Evolutionary conservation across 2,329 filamentous ascomycete genomes (phyloP).

Genomic region (Talaromyces sp.): DNA sequence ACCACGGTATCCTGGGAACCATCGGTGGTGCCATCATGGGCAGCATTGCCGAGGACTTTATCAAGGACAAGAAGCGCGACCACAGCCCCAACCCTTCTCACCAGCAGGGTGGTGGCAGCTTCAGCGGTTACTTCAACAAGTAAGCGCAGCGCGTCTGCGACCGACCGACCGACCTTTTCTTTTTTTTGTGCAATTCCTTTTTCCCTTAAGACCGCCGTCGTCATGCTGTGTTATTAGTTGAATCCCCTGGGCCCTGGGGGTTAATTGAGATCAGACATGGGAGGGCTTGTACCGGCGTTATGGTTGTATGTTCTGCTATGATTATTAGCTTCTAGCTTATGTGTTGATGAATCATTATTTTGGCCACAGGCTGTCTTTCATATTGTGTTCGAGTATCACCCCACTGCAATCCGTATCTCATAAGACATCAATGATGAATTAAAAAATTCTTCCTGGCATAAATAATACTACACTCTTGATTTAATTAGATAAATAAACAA

Average conservation of each 20-base stretch:
- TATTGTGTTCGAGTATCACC: not conserved
- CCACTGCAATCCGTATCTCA: not conserved
- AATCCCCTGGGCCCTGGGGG: not conserved
- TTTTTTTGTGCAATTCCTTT: not conserved
- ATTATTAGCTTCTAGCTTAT: not conserved
- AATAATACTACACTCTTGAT: not conserved
- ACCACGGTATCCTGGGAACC: slow-evolving; percentile 44
- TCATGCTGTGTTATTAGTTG: not conserved
- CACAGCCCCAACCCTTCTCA: slow-evolving; percentile 17
- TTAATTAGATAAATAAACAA: not conserved
- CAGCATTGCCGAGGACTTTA: slow-evolving; percentile 40
- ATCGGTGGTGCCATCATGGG: slow-evolving; percentile 45
- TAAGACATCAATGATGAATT: not conserved
- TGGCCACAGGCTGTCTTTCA: not conserved
- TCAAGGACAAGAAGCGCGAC: slow-evolving; percentile 37
- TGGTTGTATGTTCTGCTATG: not conserved
- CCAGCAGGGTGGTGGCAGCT: slow-evolving; percentile 23
- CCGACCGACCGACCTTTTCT: not conserved
- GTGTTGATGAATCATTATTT: not conserved
- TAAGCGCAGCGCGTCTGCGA: slow-evolving; percentile 9
- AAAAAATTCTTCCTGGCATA: not conserved
- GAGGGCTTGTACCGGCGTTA: not conserved
- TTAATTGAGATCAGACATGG: not conserved
- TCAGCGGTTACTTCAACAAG: slow-evolving; percentile 35
- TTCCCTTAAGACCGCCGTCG: not conserved